A percentile compares a stretch with the other conserved stretches of the same genome.
Conservation (phyloP, 345 rosid species). For the Euphorbia lathyris region DNA sequence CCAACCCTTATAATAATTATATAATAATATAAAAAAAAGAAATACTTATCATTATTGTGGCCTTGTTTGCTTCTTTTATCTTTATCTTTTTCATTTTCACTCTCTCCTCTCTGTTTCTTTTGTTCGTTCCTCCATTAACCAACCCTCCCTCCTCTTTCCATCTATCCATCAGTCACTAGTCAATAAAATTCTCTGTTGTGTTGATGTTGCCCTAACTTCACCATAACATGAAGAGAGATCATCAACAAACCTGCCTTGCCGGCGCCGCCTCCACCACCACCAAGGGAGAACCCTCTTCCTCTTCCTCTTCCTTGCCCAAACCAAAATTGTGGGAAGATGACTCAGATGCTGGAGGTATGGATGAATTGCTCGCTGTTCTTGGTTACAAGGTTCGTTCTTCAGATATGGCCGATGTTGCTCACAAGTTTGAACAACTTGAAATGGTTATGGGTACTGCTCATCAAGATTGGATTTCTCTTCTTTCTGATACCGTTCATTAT, state of each 20-base stretch:
- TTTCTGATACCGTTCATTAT: too few species aligned
- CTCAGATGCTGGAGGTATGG: constrained; percentile 24
- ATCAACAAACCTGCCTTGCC: constrained; percentile 28
- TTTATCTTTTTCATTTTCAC: constrained; percentile 23
- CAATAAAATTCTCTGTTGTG: neutral
- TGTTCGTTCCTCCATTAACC: constrained; percentile 37
- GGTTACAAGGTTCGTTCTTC: too few species aligned
- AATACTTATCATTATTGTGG: constrained; percentile 39
- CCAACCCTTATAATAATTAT: too few species aligned
- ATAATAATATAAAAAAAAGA: neutral
- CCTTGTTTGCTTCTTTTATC: constrained; percentile 40
- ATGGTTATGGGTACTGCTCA: too few species aligned
- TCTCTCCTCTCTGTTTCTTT: constrained; percentile 6
- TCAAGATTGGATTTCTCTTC: too few species aligned
- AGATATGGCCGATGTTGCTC: too few species aligned
- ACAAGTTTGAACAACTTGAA: too few species aligned
- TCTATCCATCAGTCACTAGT: neutral
- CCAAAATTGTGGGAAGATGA: constrained; percentile 43
- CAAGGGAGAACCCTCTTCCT: neutral
- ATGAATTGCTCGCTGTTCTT: constrained; percentile 29
- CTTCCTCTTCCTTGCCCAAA: constrained; percentile 35
- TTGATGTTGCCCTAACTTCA: neutral
- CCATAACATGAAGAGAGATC: constrained; percentile 76
- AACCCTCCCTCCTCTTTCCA: too few species aligned
- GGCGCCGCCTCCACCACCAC: constrained; percentile 10